phyloP scores from a whole-genome alignment of 2,329 filamentous ascomycete species.

The Scedosporium boydii region DNA sequence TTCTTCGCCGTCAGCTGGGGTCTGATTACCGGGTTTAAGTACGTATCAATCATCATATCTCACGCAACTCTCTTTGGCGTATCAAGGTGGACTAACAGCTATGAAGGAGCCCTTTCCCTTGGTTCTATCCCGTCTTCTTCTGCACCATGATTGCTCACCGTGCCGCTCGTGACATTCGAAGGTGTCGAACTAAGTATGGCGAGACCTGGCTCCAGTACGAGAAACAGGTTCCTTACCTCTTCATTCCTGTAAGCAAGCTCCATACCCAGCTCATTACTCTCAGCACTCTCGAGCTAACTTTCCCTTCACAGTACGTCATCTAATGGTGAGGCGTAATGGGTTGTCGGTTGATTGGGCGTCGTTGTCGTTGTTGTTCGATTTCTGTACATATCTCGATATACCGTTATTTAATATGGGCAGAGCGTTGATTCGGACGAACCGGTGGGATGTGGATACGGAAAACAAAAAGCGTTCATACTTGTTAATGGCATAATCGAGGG shows the following conservation, averaged over 20 bases:
- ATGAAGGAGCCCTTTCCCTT: constrained; percentile 63
- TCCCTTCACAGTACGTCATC: constrained; percentile 1
- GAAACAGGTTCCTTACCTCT: constrained; percentile 68
- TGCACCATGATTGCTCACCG: constrained; percentile 72
- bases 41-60: constrained; percentile 7
- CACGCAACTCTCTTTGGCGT: too few relatives aligned
- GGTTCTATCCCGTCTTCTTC: constrained; percentile 88
- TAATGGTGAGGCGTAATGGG: background rate
- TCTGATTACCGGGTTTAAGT: constrained; percentile 40
- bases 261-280: background rate
- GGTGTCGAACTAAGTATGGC: constrained; percentile 72
- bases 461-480: background rate
- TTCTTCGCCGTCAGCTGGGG: constrained; percentile 42
- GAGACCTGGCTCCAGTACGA: constrained; percentile 76
- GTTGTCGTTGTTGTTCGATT: constrained; percentile 1
- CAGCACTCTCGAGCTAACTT: background rate
- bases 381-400: constrained; percentile 6
- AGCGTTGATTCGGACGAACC: background rate
- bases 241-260: constrained; percentile 53
- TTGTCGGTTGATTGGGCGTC: background rate
- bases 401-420: constrained; percentile 4
- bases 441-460: background rate
- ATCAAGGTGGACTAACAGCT: constrained; percentile 7
- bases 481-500: background rate
- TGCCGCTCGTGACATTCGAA: constrained; percentile 64